Conservation (phyloP, 164 flowering plant species). For the Nymphaea colorata region DNA sequence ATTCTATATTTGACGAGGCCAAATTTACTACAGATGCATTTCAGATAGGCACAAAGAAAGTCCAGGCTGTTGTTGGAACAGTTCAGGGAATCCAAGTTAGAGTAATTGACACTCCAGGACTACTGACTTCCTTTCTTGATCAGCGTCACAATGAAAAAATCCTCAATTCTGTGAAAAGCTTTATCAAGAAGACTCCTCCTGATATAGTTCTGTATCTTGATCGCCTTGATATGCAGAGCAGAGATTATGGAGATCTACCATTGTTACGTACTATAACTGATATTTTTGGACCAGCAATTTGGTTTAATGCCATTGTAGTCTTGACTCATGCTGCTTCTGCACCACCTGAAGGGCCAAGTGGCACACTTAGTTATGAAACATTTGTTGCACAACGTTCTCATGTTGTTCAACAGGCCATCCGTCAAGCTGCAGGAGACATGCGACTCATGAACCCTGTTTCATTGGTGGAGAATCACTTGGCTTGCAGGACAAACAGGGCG, state of each 20-base stretch:
- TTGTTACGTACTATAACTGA: slow-evolving; percentile 77
- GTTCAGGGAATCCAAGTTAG: slow-evolving; percentile 90
- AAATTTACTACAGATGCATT: slow-evolving; percentile 85
- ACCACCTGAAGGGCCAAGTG: slow-evolving; percentile 98
- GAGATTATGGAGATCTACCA: slow-evolving; percentile 86
- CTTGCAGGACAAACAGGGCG: slow-evolving; percentile 90
- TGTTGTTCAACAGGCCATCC: slow-evolving; percentile 91
- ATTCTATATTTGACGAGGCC: slow-evolving; percentile 92
- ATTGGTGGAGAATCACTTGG: slow-evolving; percentile 91
- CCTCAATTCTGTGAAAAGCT: slow-evolving; percentile 64
- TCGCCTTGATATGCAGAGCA: slow-evolving; percentile 84
- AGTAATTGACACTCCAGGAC: slow-evolving; percentile 97
- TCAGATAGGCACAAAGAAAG: slow-evolving; percentile 69
- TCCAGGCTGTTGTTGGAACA: slow-evolving; percentile 91
- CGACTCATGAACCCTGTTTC: slow-evolving; percentile 97
- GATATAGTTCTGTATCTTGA: slow-evolving; percentile 95
- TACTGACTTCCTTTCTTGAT: slow-evolving; percentile 73
- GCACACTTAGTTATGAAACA: slow-evolving; percentile 81
- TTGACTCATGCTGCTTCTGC: slow-evolving; percentile 96
- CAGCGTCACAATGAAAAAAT: slow-evolving; percentile 77
- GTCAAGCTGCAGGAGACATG: slow-evolving; percentile 98
- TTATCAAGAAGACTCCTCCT: slow-evolving; percentile 83
- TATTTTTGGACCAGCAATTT: slow-evolving; percentile 80
- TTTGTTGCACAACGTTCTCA: slow-evolving; percentile 94
- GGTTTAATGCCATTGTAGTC: slow-evolving; percentile 97